Percentiles rank a stretch among this genome's conserved stretches.
Conservation (phyloP, 768 basidiomycete species). For the Termitomyces bulborhizus region DNA sequence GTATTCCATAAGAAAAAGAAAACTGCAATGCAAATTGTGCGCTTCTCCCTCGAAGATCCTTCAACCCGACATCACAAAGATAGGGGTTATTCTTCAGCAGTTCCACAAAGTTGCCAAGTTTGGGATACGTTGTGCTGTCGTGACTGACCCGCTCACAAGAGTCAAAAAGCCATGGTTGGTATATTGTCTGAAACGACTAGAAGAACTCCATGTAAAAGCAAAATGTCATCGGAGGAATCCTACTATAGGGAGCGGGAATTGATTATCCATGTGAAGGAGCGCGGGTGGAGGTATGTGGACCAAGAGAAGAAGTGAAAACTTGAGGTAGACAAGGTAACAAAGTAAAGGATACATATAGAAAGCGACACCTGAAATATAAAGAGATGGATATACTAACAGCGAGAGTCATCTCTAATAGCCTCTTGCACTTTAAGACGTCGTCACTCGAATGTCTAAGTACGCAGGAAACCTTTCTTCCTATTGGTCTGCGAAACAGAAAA, state of each 20-base stretch:
- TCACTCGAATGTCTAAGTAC: conserved; percentile 36
- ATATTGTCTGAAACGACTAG: conserved; percentile 32
- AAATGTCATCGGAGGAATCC: conserved; percentile 35
- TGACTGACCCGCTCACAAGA: neutral
- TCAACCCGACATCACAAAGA: conserved; percentile 22
- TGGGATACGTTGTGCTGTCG: neutral
- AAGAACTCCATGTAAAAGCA: conserved; percentile 38
- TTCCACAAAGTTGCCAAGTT: conserved; percentile 22
- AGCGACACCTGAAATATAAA: conserved; percentile 18
- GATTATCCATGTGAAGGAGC: conserved; percentile 57
- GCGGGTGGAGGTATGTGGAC: conserved; percentile 42
- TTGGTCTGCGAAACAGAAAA: conserved; percentile 35
- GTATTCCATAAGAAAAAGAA: neutral
- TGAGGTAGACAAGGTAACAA: conserved; percentile 21
- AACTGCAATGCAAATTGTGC: conserved; percentile 10
- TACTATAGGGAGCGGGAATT: conserved; percentile 45
- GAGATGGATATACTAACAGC: conserved; percentile 23
- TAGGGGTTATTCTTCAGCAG: conserved; percentile 19
- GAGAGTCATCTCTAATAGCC: conserved; percentile 21
- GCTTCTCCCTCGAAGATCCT: conserved; percentile 22
- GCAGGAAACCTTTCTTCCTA: conserved; percentile 74
- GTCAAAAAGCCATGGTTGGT: conserved; percentile 28
- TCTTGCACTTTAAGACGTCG: conserved; percentile 21
- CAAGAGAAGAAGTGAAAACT: conserved; percentile 39
- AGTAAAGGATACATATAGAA: conserved; percentile 34